Conservation (phyloP, 2,329 filamentous ascomycete species). For the Claviceps monticola region DNA sequence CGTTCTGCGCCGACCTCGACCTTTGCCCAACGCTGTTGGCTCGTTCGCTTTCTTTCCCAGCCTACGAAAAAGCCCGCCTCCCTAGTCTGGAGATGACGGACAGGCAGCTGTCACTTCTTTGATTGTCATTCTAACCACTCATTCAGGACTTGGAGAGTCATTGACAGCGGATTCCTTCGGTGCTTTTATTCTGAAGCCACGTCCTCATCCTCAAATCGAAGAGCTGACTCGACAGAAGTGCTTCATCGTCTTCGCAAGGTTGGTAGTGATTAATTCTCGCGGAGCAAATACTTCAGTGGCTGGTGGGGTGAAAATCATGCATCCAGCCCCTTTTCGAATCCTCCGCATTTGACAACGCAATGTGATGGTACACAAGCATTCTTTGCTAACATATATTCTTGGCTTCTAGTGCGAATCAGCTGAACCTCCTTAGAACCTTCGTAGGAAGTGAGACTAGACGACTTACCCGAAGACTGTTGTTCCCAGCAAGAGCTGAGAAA, state of each 20-base stretch:
- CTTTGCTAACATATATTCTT: background rate
- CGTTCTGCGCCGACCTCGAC: slow-evolving; percentile 4
- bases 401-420: background rate
- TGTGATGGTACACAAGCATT: background rate
- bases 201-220: background rate
- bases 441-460: background rate
- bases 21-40: slow-evolving; percentile 2
- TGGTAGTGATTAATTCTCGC: slow-evolving; percentile 4
- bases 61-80: background rate
- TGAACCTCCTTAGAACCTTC: background rate
- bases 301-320: background rate
- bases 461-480: slow-evolving; percentile 5
- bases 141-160: slow-evolving; percentile 7
- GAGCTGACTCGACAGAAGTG: slow-evolving; percentile 7
- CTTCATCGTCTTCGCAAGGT: slow-evolving; percentile 10
- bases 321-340: background rate
- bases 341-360: background rate
- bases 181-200: slow-evolving; percentile 2
- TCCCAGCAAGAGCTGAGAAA: slow-evolving; percentile 2
- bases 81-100: background rate
- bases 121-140: slow-evolving; percentile 3
- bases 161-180: slow-evolving; percentile 5
- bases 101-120: background rate
- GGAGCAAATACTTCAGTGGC: background rate
- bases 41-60: slow-evolving; percentile 6